Conservation (phyloP, 2,329 filamentous ascomycete genomes). For the Metarhizium album region DNA sequence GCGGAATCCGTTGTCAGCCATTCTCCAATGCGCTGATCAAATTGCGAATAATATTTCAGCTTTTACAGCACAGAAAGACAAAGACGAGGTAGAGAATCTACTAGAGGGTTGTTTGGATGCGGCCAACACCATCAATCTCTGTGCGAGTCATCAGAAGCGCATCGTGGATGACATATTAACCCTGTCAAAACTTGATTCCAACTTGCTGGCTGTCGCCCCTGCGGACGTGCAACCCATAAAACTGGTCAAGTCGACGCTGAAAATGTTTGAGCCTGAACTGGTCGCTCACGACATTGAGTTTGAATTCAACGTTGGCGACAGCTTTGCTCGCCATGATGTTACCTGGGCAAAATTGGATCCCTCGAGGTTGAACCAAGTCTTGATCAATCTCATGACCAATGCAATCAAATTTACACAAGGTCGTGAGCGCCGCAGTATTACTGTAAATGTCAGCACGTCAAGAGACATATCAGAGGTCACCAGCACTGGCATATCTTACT, state of each 20-base stretch:
- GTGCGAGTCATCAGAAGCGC: constrained; percentile 67
- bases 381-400: constrained; percentile 66
- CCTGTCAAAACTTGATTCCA: constrained; percentile 59
- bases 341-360: constrained; percentile 69
- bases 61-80: constrained; percentile 25
- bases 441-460: constrained; percentile 55
- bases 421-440: constrained; percentile 47
- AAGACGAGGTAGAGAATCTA: constrained; percentile 35
- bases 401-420: constrained; percentile 56
- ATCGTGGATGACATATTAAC: constrained; percentile 60
- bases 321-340: constrained; percentile 52
- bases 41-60: constrained; percentile 43
- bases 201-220: constrained; percentile 58
- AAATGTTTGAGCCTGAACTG: constrained; percentile 72
- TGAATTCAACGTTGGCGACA: constrained; percentile 56
- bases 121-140: constrained; percentile 71
- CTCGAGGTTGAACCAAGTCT: constrained; percentile 60
- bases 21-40: constrained; percentile 67
- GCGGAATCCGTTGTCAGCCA: constrained; percentile 65
- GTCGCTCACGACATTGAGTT: constrained; percentile 61
- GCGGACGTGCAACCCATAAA: constrained; percentile 58
- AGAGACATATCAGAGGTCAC: constrained; percentile 33
- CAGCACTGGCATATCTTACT: constrained; percentile 32
- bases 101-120: constrained; percentile 56
- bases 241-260: constrained; percentile 57